phyloP scores from a whole-genome alignment of 352 stramenopile genomes.

The Pilasporangium apinafurcum region DNA sequence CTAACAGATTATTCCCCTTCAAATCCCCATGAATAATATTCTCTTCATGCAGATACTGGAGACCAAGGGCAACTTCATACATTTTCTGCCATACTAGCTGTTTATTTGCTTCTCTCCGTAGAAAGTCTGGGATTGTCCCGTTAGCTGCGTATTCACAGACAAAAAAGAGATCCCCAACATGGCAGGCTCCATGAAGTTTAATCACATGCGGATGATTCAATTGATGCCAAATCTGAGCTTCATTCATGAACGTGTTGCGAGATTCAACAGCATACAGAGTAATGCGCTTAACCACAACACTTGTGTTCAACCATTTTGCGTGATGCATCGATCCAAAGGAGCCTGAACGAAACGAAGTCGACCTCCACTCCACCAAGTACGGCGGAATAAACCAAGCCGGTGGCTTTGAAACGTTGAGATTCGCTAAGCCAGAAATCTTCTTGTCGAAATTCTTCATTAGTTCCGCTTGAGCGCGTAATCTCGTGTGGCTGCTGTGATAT shows the following conservation, averaged over 20 bases:
- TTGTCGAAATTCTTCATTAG: no score
- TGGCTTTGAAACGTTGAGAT: no score
- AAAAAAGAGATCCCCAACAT: slow-evolving; percentile 28
- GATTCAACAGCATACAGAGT: slow-evolving; percentile 6
- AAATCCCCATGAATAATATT: slow-evolving; percentile 14
- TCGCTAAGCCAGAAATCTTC: no score
- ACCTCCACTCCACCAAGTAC: no score
- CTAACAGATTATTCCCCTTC: slow-evolving; percentile 13
- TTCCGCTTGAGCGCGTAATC: no score
- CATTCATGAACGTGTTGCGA: slow-evolving; percentile 13
- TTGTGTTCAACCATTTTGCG: slow-evolving; percentile 24
- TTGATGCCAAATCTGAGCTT: slow-evolving; percentile 24
- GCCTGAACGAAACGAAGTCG: no score
- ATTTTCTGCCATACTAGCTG: slow-evolving; percentile 13
- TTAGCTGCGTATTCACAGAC: slow-evolving; percentile 21
- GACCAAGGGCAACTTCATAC: slow-evolving; percentile 12
- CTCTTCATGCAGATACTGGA: slow-evolving; percentile 13
- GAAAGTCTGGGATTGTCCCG: slow-evolving; percentile 16
- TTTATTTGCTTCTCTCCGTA: slow-evolving; percentile 3
- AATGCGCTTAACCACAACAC: slow-evolving; percentile 26
- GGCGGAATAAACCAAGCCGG: no score
- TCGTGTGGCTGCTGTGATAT: no score
- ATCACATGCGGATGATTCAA: slow-evolving; percentile 31
- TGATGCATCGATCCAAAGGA: no score
- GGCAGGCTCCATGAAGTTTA: slow-evolving; percentile 28